Base-by-base conservation (phyloP, 257 asterid genomes). In the Voacanga thouarsii region DNA sequence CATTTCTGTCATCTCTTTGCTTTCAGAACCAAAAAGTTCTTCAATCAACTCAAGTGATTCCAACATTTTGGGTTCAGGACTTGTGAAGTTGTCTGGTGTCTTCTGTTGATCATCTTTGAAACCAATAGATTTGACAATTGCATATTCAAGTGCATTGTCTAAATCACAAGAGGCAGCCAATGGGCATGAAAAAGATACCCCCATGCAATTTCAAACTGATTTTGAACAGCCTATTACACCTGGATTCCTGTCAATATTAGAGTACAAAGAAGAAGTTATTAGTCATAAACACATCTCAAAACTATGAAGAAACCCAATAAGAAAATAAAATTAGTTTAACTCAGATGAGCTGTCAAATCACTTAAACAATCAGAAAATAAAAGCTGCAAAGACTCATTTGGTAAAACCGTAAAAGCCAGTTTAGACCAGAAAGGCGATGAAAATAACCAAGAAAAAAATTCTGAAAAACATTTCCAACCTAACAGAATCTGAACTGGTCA, bases 151-250 rank as follows among this genome's bases (percentile, higher is more conserved):
- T 39, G 83, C 91, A 19, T 81, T 83, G 68, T 87, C 95, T 8
- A 85, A 57, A 80, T 92, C 97, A 74, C 78, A 84, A 63, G 75
- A 84, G 75, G 82, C 79, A 21, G 89, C 83, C 8, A 91, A 59
- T 72, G 97, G 94, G 55, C 92, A 86, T 39, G 96, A 92, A 82
- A 84, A 86, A 53, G 89, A 69, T 83, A 87, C 81, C 84, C 98
- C 98, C 98, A 94, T 94, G 84, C 92, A 87, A 85, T 55, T 85
- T 83, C 75, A 82, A 68, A 43, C 79, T 19, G 75, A 77, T 66
- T 75, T 45, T 69, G 61, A 70, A 75, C 76, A 81, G 79, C 78
- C 80, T 78, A 37, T 67, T 72, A 67, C 47, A 86, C 79, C 84
- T 86, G 81, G 79, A 82, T 80, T 79, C 81, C 84, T 84, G 89